Conservation (phyloP, 208 protist genomes). For the Acanthamoeba culbertsoni region DNA sequence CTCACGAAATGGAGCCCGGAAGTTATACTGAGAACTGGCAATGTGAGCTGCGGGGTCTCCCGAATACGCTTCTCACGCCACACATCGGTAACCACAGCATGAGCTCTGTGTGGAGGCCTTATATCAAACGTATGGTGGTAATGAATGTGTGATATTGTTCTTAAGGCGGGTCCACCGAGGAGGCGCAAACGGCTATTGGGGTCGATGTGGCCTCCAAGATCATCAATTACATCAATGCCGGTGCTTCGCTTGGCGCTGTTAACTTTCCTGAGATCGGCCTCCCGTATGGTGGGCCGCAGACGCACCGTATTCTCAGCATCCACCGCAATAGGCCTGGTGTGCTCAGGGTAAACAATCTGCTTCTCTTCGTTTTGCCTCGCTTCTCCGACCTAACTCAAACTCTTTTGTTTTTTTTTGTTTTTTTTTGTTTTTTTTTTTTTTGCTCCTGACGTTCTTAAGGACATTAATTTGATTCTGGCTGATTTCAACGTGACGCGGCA, state of each 20-base stretch:
- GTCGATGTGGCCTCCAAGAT: slow-evolving; percentile 89
- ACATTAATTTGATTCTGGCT: slow-evolving; percentile 88
- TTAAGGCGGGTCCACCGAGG: slow-evolving; percentile 88
- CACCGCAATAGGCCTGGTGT: slow-evolving; percentile 92
- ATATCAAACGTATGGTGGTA: too few species aligned
- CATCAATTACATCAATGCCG: slow-evolving; percentile 87
- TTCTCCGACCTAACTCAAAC: not conserved
- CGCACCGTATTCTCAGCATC: slow-evolving; percentile 89
- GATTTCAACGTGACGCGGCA: slow-evolving; percentile 89
- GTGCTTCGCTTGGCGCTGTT: slow-evolving; percentile 86
- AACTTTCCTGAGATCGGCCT: slow-evolving; percentile 91
- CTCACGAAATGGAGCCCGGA: slow-evolving; percentile 85
- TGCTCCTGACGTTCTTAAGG: slow-evolving; percentile 38
- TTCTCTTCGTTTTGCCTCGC: not conserved
- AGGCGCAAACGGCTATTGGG: slow-evolving; percentile 91
- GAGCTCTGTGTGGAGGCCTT: too few species aligned
- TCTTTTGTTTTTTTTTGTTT: not conserved
- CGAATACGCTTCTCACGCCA: slow-evolving; percentile 93
- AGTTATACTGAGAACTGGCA: slow-evolving; percentile 79
- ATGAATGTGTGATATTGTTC: too few species aligned
- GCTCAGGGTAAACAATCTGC: slow-evolving; percentile 67
- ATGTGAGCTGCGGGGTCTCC: slow-evolving; percentile 86
- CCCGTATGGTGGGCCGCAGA: slow-evolving; percentile 69
- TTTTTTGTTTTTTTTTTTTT: not conserved
- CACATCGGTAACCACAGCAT: slow-evolving; percentile 93